Evolutionary conservation across 2,329 filamentous ascomycete species (phyloP), one percentile per base, ranked within the genome.

Genomic region (Stachybotrys echinatus): DNA sequence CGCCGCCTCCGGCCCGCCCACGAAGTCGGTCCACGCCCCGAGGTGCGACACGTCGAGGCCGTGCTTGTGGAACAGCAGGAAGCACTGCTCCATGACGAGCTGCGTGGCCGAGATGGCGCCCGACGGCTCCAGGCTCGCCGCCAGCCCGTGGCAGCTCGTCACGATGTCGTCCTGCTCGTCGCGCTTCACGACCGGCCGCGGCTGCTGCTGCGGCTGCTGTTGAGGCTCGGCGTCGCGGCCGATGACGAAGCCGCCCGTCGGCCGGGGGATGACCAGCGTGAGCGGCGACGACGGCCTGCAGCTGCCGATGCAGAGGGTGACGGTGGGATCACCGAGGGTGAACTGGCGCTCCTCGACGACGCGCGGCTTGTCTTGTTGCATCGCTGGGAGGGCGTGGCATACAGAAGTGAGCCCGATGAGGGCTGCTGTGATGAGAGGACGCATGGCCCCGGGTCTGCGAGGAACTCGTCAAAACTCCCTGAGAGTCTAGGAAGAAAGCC

Each of bases 301-400:
- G 38, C 19, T 7, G 38, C 38, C 38, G 38, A 40, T 20, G 38
- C 38, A 40, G 17, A 40, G 6, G 12, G 38, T 40, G 38, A 40
- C 38, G 38, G 17, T 40, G 17, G 42, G 42, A 20, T 44, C 42
- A 3, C 42, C 42, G 42, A 46, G 23, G 44, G 44, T 46, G 44
- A 46, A 46, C 44, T 46, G 44, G 23, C 44, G 23, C 44, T 46
- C 27, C 23, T n/a, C 27, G 23, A 46, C n/a, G 22, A 31, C n/a
- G 18, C n/a, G 27, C n/a, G 44, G 23, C 10, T 34, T 18, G 38
- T 18, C 38, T 10, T 40, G 10, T n/a, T 34, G 23, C 8, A 17
- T 12, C 6, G 27, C 27, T 5, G 44, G 44, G 23, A 46, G 44
- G 23, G 23, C 44, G 22, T 46, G 22, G n/a, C 22, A 20, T 23